phyloP scores from a whole-genome alignment of 2,329 filamentous ascomycete genomes.

The Fusarium sarcochroum region DNA sequence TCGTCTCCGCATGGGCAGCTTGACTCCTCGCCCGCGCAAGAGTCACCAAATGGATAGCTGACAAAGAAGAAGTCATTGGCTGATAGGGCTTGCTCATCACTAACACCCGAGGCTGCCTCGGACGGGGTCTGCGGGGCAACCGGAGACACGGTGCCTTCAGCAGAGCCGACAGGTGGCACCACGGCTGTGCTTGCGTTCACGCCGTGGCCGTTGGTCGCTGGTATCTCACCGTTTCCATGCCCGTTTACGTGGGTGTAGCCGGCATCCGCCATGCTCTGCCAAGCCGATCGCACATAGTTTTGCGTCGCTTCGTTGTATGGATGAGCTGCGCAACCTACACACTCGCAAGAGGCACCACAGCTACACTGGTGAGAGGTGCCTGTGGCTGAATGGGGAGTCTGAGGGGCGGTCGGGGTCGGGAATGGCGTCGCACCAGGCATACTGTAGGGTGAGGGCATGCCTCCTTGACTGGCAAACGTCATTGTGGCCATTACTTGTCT shows the following conservation, averaged over 20 bases:
- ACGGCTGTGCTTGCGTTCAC: conserved; percentile 32
- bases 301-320: conserved; percentile 76
- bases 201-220: conserved; percentile 34
- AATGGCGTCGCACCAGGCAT: conserved; percentile 43
- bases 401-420: conserved; percentile 25
- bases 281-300: conserved; percentile 65
- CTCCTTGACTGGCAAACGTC: conserved; percentile 54
- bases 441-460: conserved; percentile 48
- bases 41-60: conserved; percentile 64
- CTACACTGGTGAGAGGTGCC: conserved; percentile 64
- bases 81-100: conserved; percentile 66
- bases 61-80: conserved; percentile 73
- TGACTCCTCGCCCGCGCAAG: conserved; percentile 64
- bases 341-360: conserved; percentile 77
- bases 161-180: conserved; percentile 24
- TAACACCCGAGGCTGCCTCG: conserved; percentile 59
- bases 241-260: conserved; percentile 46
- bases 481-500: conserved; percentile 61
- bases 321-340: conserved; percentile 76
- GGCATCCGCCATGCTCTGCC: conserved; percentile 57
- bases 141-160: conserved; percentile 55
- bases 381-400: conserved; percentile 38
- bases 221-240: conserved; percentile 40
- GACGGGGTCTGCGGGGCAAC: conserved; percentile 62
- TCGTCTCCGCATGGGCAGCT: conserved; percentile 72